Evolutionary conservation across 2,329 filamentous ascomycete species (phyloP).

Genomic region (Thermothelomyces thermophilus): DNA sequence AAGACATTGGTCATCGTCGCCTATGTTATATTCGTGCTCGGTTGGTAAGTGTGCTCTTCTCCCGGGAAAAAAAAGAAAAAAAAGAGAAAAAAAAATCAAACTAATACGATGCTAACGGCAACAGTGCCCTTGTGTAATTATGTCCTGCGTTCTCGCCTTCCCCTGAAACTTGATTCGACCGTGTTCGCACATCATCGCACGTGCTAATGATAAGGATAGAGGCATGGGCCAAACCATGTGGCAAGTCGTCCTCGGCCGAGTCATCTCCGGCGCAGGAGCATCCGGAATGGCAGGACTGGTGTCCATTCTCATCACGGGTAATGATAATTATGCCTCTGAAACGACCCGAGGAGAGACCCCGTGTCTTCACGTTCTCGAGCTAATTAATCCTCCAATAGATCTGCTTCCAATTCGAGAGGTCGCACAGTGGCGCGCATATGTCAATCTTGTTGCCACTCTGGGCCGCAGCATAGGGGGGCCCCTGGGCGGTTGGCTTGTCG

Average conservation of each 20-base stretch:
- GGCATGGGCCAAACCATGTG: conserved; percentile 41
- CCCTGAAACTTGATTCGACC: too few relatives aligned
- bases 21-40: conserved; percentile 44
- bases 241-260: conserved; percentile 44
- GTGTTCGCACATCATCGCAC: neutral
- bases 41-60: conserved; percentile 35
- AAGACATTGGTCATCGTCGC: conserved; percentile 43
- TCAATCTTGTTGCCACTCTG: conserved; percentile 46
- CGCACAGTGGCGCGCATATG: conserved; percentile 47
- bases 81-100: too few relatives aligned
- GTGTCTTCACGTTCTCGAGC: too few relatives aligned
- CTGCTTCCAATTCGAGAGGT: conserved; percentile 47
- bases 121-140: conserved; percentile 30
- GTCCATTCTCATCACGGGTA: conserved; percentile 47
- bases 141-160: too few relatives aligned
- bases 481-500: conserved; percentile 54
- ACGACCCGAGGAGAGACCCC: too few relatives aligned
- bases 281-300: conserved; percentile 46
- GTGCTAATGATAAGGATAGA: conserved; percentile 16
- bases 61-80: too few relatives aligned
- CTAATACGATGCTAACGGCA: neutral
- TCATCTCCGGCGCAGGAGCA: conserved; percentile 46
- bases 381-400: too few relatives aligned
- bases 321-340: too few relatives aligned
- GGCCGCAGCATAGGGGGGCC: conserved; percentile 48